Percentiles rank a stretch among this genome's conserved stretches.
These are phyloP conservation scores for Trifolium repens DNA, from an alignment of 306 rosid genomes.

Conservation along the genomic window DNA sequence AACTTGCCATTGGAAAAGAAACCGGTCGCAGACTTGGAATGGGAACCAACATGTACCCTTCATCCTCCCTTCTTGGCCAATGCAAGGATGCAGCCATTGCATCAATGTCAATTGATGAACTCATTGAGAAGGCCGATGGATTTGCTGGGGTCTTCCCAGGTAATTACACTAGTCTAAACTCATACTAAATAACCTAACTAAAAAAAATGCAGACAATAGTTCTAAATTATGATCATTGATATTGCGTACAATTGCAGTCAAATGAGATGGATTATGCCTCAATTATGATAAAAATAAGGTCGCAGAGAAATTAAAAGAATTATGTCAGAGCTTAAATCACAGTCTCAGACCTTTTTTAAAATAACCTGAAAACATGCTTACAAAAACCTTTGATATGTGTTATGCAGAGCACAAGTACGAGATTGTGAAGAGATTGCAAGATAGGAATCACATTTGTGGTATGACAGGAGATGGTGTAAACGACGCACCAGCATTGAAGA, in stretches of 20 bases:
- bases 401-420: conserved; percentile 88
- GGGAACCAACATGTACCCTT: conserved; percentile 96
- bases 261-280: not conserved
- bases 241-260: not conserved
- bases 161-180: conserved; percentile 41
- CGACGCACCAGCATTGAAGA: conserved; percentile 89
- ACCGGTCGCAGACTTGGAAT: conserved; percentile 91
- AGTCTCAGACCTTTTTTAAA: not conserved
- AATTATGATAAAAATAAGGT: not conserved
- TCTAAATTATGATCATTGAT: not conserved
- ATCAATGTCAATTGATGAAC: conserved; percentile 70
- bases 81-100: conserved; percentile 55
- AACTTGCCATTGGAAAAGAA: conserved; percentile 92
- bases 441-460: conserved; percentile 72
- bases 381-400: conserved; percentile 17
- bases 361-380: not conserved
- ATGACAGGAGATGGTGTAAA: conserved; percentile 96
- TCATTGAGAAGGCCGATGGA: conserved; percentile 89
- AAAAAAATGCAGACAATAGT: not conserved
- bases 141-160: conserved; percentile 96
- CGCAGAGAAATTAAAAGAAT: not conserved
- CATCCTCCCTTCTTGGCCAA: conserved; percentile 76
- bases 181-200: not conserved
- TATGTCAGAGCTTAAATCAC: not conserved
- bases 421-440: conserved; percentile 83